A percentile compares a stretch with the other conserved stretches of the same genome.
phyloP scores from a whole-genome alignment of 306 rosid genomes.

The Vigna reflexopilosa region DNA sequence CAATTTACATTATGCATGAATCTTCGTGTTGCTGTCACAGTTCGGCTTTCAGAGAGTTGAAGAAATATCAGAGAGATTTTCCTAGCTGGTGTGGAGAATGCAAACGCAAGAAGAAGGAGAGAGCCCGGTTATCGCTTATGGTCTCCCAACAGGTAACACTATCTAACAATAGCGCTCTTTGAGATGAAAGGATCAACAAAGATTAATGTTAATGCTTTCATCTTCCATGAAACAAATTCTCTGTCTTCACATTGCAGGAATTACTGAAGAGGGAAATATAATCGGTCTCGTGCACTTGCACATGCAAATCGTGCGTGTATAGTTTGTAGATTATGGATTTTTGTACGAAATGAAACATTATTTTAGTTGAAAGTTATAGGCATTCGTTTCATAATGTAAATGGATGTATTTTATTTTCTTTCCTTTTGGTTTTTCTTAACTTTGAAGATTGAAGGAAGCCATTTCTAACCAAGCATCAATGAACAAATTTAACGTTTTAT shows the following conservation, averaged over 20 bases:
- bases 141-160: conserved; percentile 50
- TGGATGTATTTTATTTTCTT: neutral
- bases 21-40: conserved; percentile 52
- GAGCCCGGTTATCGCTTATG: conserved; percentile 59
- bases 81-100: conserved; percentile 94
- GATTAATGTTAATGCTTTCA: neutral
- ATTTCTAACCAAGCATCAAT: neutral
- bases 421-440: neutral
- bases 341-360: neutral
- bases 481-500: neutral
- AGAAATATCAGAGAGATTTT: conserved; percentile 73
- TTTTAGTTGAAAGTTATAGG: neutral
- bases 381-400: neutral
- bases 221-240: neutral
- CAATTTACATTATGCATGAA: conserved; percentile 6
- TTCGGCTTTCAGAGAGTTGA: conserved; percentile 82
- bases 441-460: neutral
- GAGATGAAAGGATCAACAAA: neutral
- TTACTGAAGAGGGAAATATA: neutral
- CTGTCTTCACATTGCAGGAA: neutral
- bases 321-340: neutral
- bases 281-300: neutral
- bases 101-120: conserved; percentile 74
- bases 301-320: neutral
- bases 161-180: neutral